A percentile compares a stretch with the other conserved stretches of the same genome.
Conservation (phyloP, 768 basidiomycete genomes). For the Suillus spraguei region DNA sequence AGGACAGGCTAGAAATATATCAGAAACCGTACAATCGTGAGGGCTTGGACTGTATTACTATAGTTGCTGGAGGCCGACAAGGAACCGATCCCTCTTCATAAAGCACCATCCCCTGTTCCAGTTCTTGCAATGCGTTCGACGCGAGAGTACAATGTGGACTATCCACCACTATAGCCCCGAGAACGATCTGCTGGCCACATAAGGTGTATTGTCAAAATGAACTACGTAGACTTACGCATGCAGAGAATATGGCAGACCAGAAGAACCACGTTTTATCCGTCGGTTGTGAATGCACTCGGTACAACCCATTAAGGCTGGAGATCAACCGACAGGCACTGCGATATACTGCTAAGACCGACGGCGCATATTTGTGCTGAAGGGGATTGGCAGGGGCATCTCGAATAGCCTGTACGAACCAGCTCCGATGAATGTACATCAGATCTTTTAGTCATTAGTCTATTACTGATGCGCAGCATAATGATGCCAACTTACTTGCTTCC, state of each 20-base stretch:
- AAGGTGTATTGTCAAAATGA: background rate
- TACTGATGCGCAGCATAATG: background rate
- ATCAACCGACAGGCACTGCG: conserved; percentile 47
- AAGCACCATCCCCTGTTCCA: conserved; percentile 40
- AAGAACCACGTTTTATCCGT: conserved; percentile 47
- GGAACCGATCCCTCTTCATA: conserved; percentile 44
- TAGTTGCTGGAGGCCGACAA: conserved; percentile 39
- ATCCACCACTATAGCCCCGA: conserved; percentile 48
- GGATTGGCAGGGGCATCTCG: conserved; percentile 44
- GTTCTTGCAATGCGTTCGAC: conserved; percentile 39
- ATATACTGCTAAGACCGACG: conserved; percentile 47
- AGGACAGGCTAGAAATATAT: conserved; percentile 36
- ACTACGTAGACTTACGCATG: conserved; percentile 42
- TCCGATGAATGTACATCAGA: conserved; percentile 49
- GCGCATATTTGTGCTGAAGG: conserved; percentile 44
- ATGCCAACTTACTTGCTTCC: conserved; percentile 45
- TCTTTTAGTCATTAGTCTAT: conserved; percentile 27
- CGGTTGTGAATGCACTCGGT: conserved; percentile 36
- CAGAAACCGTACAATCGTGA: background rate
- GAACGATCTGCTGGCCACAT: conserved; percentile 37
- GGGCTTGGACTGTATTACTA: conserved; percentile 27
- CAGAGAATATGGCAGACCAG: conserved; percentile 52
- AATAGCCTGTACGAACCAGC: conserved; percentile 51
- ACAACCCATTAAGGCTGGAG: conserved; percentile 40
- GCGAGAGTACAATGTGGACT: conserved; percentile 47